Conservation (phyloP, 768 basidiomycete genomes). For the Neoboletus magnificus region DNA sequence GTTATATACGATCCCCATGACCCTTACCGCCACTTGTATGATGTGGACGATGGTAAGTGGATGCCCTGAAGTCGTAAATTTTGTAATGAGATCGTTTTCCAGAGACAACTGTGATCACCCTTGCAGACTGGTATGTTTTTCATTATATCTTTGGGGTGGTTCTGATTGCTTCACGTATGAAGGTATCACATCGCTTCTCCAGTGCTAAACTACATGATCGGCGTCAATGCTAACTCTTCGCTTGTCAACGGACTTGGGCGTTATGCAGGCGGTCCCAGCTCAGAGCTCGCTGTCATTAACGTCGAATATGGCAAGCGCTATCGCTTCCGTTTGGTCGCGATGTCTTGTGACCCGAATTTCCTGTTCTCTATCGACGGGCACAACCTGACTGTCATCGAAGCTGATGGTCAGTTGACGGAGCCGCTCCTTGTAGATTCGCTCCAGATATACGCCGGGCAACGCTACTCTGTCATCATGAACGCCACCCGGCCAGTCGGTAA, state of each 20-base stretch:
- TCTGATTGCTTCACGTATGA: not conserved
- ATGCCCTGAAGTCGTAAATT: not conserved
- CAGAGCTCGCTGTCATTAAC: slow-evolving; percentile 38
- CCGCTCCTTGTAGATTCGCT: slow-evolving; percentile 41
- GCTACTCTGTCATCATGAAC: slow-evolving; percentile 42
- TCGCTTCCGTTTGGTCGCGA: slow-evolving; percentile 47
- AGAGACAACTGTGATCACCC: slow-evolving; percentile 26
- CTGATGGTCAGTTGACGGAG: slow-evolving; percentile 42
- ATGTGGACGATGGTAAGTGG: slow-evolving; percentile 43
- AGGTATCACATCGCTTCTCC: slow-evolving; percentile 25
- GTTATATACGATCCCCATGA: slow-evolving; percentile 43
- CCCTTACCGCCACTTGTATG: slow-evolving; percentile 37
- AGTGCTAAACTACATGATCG: slow-evolving; percentile 16
- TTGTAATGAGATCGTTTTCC: not conserved
- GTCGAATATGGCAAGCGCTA: slow-evolving; percentile 39
- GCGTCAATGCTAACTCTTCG: slow-evolving; percentile 19
- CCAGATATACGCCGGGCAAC: slow-evolving; percentile 34
- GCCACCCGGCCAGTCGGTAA: slow-evolving; percentile 46
- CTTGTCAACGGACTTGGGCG: slow-evolving; percentile 33
- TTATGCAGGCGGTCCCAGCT: slow-evolving; percentile 34
- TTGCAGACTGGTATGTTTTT: slow-evolving; percentile 24
- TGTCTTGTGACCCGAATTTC: slow-evolving; percentile 44
- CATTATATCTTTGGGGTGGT: not conserved
- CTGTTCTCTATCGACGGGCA: slow-evolving; percentile 48
- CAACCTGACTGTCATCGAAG: slow-evolving; percentile 40